phyloP scores from a whole-genome alignment of 2,329 filamentous ascomycete genomes.

The Paraconiothyrium sp. region DNA sequence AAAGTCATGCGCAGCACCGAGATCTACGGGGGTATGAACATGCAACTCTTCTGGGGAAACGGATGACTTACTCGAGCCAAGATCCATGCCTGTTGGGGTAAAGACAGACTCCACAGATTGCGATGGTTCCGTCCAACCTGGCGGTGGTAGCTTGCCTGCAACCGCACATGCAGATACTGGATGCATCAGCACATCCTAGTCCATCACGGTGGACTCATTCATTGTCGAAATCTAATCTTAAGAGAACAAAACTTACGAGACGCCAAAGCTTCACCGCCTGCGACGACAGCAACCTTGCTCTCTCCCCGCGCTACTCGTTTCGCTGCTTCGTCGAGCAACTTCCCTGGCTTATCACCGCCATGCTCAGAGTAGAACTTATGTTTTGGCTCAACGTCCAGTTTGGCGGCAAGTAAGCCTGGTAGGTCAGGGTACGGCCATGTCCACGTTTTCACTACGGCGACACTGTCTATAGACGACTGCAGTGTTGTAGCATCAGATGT shows the following conservation, averaged over 20 bases:
- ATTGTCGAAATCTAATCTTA: neutral
- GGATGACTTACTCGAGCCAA: conserved; percentile 52
- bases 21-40: conserved; percentile 52
- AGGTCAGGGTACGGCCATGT: conserved; percentile 72
- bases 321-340: conserved; percentile 71
- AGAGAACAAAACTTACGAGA: conserved; percentile 55
- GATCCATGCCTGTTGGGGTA: conserved; percentile 59
- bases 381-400: conserved; percentile 58
- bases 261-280: conserved; percentile 72
- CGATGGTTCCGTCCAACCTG: conserved; percentile 65
- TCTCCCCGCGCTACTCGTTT: conserved; percentile 64
- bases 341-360: conserved; percentile 71
- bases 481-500: conserved; percentile 48
- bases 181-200: neutral
- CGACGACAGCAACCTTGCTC: conserved; percentile 66
- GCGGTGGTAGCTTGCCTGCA: conserved; percentile 64
- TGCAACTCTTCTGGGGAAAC: conserved; percentile 15
- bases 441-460: conserved; percentile 70
- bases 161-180: conserved; percentile 63
- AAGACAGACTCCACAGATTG: conserved; percentile 60
- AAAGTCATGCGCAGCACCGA: conserved; percentile 66
- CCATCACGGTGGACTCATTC: neutral
- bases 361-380: conserved; percentile 65
- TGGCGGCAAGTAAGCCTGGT: conserved; percentile 62
- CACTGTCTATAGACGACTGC: conserved; percentile 62